Conservation (phyloP, 2,329 filamentous ascomycete species). For the Pestalotiopsis sp. region DNA sequence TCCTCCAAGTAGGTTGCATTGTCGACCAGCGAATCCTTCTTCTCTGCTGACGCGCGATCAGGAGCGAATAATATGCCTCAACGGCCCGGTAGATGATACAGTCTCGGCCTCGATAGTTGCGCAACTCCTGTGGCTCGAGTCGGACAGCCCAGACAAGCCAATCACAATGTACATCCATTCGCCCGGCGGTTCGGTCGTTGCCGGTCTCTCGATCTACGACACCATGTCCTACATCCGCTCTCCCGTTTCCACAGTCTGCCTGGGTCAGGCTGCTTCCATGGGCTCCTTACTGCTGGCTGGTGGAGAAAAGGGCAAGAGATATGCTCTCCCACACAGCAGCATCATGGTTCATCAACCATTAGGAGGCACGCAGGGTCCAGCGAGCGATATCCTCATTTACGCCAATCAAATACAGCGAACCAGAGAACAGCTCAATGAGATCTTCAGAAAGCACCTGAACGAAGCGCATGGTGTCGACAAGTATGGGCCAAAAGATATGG, state of each 20-base stretch:
- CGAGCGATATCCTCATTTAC: slow-evolving; percentile 89
- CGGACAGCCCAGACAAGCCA: slow-evolving; percentile 89
- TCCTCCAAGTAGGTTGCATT: slow-evolving; percentile 61
- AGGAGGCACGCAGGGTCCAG: slow-evolving; percentile 67
- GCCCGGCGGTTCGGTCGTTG: slow-evolving; percentile 88
- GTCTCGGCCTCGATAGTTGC: slow-evolving; percentile 93
- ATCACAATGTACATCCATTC: slow-evolving; percentile 99
- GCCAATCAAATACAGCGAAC: slow-evolving; percentile 94
- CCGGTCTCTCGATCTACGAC: slow-evolving; percentile 90
- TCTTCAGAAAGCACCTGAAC: slow-evolving; percentile 85
- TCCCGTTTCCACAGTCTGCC: slow-evolving; percentile 90
- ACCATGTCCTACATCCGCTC: slow-evolving; percentile 97
- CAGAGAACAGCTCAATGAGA: slow-evolving; percentile 81
- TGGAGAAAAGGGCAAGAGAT: slow-evolving; percentile 81
- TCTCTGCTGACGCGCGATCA: slow-evolving; percentile 31
- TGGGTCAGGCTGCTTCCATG: slow-evolving; percentile 95
- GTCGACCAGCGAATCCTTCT: slow-evolving; percentile 18
- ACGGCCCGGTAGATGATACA: slow-evolving; percentile 86
- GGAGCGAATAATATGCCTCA: slow-evolving; percentile 94
- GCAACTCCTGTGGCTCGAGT: slow-evolving; percentile 96
- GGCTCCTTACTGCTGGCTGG: slow-evolving; percentile 85
- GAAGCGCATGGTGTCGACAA: slow-evolving; percentile 73
- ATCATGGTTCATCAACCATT: slow-evolving; percentile 98
- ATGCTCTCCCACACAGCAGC: slow-evolving; percentile 85
- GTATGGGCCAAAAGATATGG: slow-evolving; percentile 78